Base-by-base conservation (phyloP, 2,329 filamentous ascomycete genomes). In the Fusarium foetens region DNA sequence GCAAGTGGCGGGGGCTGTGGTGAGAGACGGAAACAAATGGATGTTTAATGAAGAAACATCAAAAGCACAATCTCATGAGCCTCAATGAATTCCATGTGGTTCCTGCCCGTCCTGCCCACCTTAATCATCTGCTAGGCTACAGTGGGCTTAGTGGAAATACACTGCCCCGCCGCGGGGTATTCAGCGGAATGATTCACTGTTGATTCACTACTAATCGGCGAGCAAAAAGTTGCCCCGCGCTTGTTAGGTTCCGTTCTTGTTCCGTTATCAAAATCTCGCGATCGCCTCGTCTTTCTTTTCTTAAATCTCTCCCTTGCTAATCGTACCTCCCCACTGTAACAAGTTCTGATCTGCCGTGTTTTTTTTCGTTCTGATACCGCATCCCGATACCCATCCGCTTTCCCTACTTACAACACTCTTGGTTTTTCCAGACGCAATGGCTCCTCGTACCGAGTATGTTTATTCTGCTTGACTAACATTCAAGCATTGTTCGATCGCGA, bases 381-480 rank as follows among this genome's bases (percentile, higher is more conserved):
- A 35, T 54, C 29, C 54, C 17, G 42, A 59, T 66, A 69, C 68
- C 59, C 29, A 38, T 38, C 38, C 41, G 9, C 19, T 48, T 58
- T 14, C 10, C 19, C 46, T 27, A 38, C 35, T 52, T 43, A 9
- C 49, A 29, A 58, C 29, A 10, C 33, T 46, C 43, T 23, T 31
- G 42, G 13, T 6, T 27, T 27, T 21, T 8, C 14, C 38, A 33
- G 19, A 27, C 60, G 60, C 60, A 71, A 86, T 86, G 85, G 80
- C 82, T 39, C 80, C 83, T 59, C 81, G 80, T 61, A 85, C 81
- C 64, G 84, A 86, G 85, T 84, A 82, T 72, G 83, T 80, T 51
- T 16, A 25, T 54, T 21, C 33, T 36, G 29, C 14, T 14, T 53
- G 49, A n/a, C 25, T 12, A n/a, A 8, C 12, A 25, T n/a, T 12